These are phyloP conservation scores for Fraxinus excelsior DNA, from an alignment of 257 asterid genomes.

Conservation along the genomic window DNA sequence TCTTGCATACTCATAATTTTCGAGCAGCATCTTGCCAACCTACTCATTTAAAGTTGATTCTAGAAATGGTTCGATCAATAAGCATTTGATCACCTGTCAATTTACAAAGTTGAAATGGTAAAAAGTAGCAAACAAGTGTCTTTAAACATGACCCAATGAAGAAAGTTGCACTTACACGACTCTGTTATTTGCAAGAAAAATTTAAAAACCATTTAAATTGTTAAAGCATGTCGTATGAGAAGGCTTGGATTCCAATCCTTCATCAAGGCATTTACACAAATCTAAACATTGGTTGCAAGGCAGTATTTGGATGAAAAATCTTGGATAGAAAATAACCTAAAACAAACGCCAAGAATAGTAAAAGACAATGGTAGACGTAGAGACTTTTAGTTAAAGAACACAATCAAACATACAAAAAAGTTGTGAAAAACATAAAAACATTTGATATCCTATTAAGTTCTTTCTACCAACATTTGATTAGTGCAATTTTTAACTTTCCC, in stretches of 20 bases:
- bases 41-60: slow-evolving; percentile 96
- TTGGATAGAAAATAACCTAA: slow-evolving; percentile 86
- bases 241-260: slow-evolving; percentile 87
- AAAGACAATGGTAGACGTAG: too few species aligned
- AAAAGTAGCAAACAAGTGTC: slow-evolving; percentile 13
- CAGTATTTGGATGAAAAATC: slow-evolving; percentile 79
- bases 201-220: slow-evolving; percentile 2
- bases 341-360: slow-evolving; percentile 12
- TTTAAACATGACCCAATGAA: background rate
- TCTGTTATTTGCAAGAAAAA: too few species aligned
- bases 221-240: slow-evolving; percentile 81
- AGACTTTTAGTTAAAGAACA: too few species aligned
- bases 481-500: too few species aligned
- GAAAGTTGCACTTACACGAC: background rate
- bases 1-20: slow-evolving; percentile 84
- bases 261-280: slow-evolving; percentile 93
- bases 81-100: slow-evolving; percentile 84
- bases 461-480: too few species aligned
- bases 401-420: too few species aligned
- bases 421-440: too few species aligned
- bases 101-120: background rate
- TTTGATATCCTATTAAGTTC: too few species aligned
- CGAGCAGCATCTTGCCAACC: slow-evolving; percentile 94
- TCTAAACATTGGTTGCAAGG: slow-evolving; percentile 76
- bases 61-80: slow-evolving; percentile 93